Percentiles rank a stretch among this genome's conserved stretches.
These are phyloP conservation scores for Phytophthora multivora DNA, from an alignment of 352 stramenopile species.

Conservation along the genomic window DNA sequence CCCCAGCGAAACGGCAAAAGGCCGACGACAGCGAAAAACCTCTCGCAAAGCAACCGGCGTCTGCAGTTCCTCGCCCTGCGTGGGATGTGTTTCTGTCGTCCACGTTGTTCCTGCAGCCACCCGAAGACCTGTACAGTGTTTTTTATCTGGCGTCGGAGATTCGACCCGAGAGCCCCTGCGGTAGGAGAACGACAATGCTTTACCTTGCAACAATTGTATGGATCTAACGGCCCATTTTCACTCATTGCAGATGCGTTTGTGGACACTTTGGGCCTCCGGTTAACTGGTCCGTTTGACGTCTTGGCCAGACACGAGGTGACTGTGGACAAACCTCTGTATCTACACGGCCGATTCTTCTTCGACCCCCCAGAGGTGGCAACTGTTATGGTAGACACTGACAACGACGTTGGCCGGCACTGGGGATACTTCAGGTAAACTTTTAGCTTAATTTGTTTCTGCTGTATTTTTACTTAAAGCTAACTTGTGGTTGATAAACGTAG, in stretches of 20 bases:
- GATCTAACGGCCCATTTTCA: conserved; percentile 3
- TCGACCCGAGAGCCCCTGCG: conserved; percentile 30
- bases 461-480: background rate
- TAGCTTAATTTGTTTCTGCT: background rate
- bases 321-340: conserved; percentile 42
- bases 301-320: conserved; percentile 34
- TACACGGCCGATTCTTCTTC: conserved; percentile 59
- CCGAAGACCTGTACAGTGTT: conserved; percentile 51
- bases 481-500: conserved; percentile 19
- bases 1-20: conserved; percentile 20
- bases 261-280: conserved; percentile 39
- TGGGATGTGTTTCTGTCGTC: conserved; percentile 50
- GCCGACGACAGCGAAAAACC: background rate
- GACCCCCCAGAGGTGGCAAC: conserved; percentile 62
- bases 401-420: conserved; percentile 41
- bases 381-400: conserved; percentile 29
- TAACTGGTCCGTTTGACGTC: conserved; percentile 61
- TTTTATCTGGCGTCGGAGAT: conserved; percentile 48
- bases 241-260: conserved; percentile 51
- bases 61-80: conserved; percentile 4
- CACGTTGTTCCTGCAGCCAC: conserved; percentile 37
- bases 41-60: background rate
- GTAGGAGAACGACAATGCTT: conserved; percentile 19
- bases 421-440: conserved; percentile 55
- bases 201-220: background rate